These are phyloP conservation scores for Amphibolis antarctica DNA, from an alignment of 106 monocot species.

Conservation along the genomic window DNA sequence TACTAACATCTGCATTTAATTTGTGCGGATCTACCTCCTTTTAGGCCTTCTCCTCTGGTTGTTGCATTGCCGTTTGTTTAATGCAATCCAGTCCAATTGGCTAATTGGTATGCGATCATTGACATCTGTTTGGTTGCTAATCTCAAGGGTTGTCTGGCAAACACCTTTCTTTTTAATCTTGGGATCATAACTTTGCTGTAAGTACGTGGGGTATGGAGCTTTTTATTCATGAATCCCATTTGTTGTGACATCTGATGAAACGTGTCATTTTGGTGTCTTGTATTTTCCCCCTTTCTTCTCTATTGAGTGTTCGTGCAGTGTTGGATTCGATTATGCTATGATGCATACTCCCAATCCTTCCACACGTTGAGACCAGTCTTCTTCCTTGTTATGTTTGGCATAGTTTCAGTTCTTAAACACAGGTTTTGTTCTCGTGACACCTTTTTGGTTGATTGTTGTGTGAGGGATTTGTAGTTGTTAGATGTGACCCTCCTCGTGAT, in stretches of 20 bases:
- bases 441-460: constrained; percentile 1
- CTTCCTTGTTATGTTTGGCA: no score
- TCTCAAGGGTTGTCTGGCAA: neutral
- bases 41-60: neutral
- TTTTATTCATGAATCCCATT: constrained; percentile 1
- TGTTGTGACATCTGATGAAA: neutral
- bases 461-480: constrained; percentile 8
- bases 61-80: constrained; percentile 1
- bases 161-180: neutral
- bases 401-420: neutral
- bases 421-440: neutral
- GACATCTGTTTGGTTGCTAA: constrained; percentile 1
- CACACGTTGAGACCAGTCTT: no score
- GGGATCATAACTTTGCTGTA: neutral
- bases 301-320: neutral
- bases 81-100: neutral
- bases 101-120: neutral
- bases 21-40: neutral
- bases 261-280: neutral
- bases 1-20: neutral
- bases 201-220: neutral
- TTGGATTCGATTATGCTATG: no score
- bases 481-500: constrained; percentile 25
- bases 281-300: neutral
- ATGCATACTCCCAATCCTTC: no score